Evolutionary conservation across 106 monocot species (phyloP).

Genomic region (Allium fistulosum): DNA sequence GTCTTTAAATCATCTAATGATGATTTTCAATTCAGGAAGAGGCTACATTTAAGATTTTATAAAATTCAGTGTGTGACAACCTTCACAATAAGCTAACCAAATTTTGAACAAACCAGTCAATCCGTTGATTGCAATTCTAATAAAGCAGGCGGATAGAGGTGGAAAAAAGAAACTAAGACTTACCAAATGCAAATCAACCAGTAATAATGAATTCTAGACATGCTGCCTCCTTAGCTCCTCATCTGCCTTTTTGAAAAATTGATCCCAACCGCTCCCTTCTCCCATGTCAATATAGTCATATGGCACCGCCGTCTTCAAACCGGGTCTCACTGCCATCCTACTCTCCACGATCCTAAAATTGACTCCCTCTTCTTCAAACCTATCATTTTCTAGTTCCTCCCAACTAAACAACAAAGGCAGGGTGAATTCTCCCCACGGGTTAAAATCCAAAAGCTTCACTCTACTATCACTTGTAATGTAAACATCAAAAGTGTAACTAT

Average conservation of each 20-base stretch:
- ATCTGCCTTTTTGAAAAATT: slow-evolving; percentile 53
- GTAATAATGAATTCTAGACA: slow-evolving; percentile 1
- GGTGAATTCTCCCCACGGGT: slow-evolving; percentile 80
- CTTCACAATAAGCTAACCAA: too few relatives aligned
- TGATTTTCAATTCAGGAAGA: too few relatives aligned
- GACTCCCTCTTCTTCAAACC: slow-evolving; percentile 11
- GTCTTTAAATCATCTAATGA: too few relatives aligned
- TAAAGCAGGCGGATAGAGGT: too few relatives aligned
- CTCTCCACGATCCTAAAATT: slow-evolving; percentile 48
- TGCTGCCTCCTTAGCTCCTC: slow-evolving; percentile 42
- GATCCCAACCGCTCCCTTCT: slow-evolving; percentile 84
- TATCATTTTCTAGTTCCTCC: slow-evolving; percentile 66
- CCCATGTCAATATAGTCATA: slow-evolving; percentile 70
- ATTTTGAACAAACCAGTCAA: too few relatives aligned
- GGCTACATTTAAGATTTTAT: too few relatives aligned
- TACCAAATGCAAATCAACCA: too few relatives aligned
- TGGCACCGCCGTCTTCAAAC: slow-evolving; percentile 81
- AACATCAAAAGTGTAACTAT: slow-evolving; percentile 73
- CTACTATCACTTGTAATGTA: slow-evolving; percentile 37
- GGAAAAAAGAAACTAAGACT: too few relatives aligned
- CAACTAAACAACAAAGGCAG: slow-evolving; percentile 70
- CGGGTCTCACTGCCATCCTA: slow-evolving; percentile 54
- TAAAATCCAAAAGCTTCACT: slow-evolving; percentile 86
- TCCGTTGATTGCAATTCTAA: too few relatives aligned
- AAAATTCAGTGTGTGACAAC: too few relatives aligned